Percentiles rank a stretch among this genome's conserved stretches.
phyloP scores from a whole-genome alignment of 495 filamentous ascomycete genomes.

The Trichoderma asperelloides region DNA sequence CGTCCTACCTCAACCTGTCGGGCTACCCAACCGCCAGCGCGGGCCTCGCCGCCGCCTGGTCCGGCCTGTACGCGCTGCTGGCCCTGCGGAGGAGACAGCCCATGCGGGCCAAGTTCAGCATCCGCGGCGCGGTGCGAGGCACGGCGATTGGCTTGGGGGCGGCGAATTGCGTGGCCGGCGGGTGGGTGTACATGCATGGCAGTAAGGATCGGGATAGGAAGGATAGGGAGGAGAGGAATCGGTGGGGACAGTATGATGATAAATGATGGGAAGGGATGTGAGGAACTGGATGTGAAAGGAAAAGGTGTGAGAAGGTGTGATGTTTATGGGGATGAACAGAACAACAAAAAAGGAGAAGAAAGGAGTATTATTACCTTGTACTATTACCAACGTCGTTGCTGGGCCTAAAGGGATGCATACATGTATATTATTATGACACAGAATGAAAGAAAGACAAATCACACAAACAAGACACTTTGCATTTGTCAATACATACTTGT shows the following conservation, averaged over 20 bases:
- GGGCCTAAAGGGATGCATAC: not conserved
- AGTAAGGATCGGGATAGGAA: slow-evolving; percentile 41
- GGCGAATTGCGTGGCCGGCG: slow-evolving; percentile 61
- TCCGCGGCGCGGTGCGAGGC: slow-evolving; percentile 62
- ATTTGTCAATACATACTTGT: not conserved
- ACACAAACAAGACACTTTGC: not conserved
- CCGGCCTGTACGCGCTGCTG: slow-evolving; percentile 71
- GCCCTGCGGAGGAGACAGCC: slow-evolving; percentile 56
- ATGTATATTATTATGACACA: not conserved
- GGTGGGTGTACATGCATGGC: slow-evolving; percentile 61
- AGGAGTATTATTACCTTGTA: not conserved
- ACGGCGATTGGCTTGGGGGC: slow-evolving; percentile 61
- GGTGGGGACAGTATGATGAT: slow-evolving; percentile 28
- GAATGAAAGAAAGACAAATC: not conserved
- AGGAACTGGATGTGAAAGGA: not conserved
- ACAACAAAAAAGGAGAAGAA: no score
- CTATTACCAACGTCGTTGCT: not conserved
- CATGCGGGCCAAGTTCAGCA: slow-evolving; percentile 51
- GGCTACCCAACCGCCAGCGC: slow-evolving; percentile 75
- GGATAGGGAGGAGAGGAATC: slow-evolving; percentile 34
- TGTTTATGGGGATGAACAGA: not conserved
- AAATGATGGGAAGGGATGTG: not conserved
- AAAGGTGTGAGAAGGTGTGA: not conserved
- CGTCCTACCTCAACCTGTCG: slow-evolving; percentile 72
- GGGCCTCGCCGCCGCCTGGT: slow-evolving; percentile 79